Evolutionary conservation across 768 basidiomycete genomes (phyloP), one percentile per base, ranked within the genome.

Genomic region (Phlegmacium glaucopus): DNA sequence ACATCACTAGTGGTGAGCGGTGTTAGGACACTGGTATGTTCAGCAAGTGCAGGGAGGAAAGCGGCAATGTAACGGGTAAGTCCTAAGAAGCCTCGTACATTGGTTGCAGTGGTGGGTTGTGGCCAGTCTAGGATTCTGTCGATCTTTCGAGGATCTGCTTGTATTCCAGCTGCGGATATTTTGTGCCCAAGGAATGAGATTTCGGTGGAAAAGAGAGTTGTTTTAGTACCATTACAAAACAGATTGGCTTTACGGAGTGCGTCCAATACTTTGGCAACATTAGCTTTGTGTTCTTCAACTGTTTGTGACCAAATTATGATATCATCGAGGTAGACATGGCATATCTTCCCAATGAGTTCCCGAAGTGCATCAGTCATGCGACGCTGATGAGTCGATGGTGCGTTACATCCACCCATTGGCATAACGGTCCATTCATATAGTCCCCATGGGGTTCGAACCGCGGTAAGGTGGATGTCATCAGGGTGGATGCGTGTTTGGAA

Each of bases 41-140:
- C 55, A 1, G 64, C 61, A 3, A 71, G 54, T 0, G 39, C 42
- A 0, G 69, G 69, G 0, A 71, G 53, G 48, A 67, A 68, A 4
- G 54, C 37, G 0, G 62, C 49, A 0, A 72, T 32, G 40, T 69
- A 74, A 0, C 58, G 50, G 0, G 61, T 60, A 0, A 72, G 48
- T 0, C 70, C 67, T 0, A 74, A 47, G 42, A 71, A 72, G 0
- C 60, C 54, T 0, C 59, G 58, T 1, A 71, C 63, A 32, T 70
- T 59, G 1, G 52, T 61, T 0, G 63, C 55, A 0, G 50, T 56
- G 1, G 22, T 52, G 0, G 68, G 70, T 0, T 13, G 43, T 1
- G 66, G 66, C 72, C 71, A 72, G 25, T 61, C 47, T 0, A 52
- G 22, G 5, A 71, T 55, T 1, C 54, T 29, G 2, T 67, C 61